Evolutionary conservation across 2,329 filamentous ascomycete species (phyloP).

Genomic region (Cordyceps sp.): DNA sequence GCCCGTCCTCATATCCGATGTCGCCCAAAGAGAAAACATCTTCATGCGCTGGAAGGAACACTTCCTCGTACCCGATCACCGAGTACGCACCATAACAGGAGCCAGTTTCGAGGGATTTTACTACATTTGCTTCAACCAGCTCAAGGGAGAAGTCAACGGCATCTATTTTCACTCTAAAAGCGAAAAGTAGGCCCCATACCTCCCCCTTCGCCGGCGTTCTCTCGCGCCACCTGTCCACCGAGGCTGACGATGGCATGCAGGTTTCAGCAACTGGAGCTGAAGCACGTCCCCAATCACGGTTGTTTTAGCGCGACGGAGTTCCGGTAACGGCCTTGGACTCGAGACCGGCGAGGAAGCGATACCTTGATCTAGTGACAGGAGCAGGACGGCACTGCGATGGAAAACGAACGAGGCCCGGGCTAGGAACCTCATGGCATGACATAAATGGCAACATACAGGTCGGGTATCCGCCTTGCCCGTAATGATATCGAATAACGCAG

Average conservation of each 20-base stretch:
- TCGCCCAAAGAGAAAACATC: slow-evolving; percentile 68
- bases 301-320: slow-evolving; percentile 84
- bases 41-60: slow-evolving; percentile 99
- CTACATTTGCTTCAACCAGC: slow-evolving; percentile 96
- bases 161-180: slow-evolving; percentile 98
- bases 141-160: slow-evolving; percentile 69
- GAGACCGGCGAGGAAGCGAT: not conserved
- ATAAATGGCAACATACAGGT: no score
- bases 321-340: slow-evolving; percentile 12
- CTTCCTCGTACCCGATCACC: slow-evolving; percentile 89
- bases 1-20: slow-evolving; percentile 44
- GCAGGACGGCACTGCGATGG: not conserved
- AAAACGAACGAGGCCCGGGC: no score
- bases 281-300: slow-evolving; percentile 71
- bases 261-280: slow-evolving; percentile 83
- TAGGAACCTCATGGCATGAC: no score
- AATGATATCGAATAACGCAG: no score
- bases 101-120: slow-evolving; percentile 98
- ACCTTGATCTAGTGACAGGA: slow-evolving; percentile 3
- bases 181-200: slow-evolving; percentile 57
- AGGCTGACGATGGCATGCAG: slow-evolving; percentile 22
- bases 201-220: no score
- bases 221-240: no score
- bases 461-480: no score
- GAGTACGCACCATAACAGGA: slow-evolving; percentile 76